Percentiles rank a stretch among this genome's conserved stretches.
These are phyloP conservation scores for Malassezia slooffiae DNA, from an alignment of 1,284 basidiomycete species.

Conservation along the genomic window DNA sequence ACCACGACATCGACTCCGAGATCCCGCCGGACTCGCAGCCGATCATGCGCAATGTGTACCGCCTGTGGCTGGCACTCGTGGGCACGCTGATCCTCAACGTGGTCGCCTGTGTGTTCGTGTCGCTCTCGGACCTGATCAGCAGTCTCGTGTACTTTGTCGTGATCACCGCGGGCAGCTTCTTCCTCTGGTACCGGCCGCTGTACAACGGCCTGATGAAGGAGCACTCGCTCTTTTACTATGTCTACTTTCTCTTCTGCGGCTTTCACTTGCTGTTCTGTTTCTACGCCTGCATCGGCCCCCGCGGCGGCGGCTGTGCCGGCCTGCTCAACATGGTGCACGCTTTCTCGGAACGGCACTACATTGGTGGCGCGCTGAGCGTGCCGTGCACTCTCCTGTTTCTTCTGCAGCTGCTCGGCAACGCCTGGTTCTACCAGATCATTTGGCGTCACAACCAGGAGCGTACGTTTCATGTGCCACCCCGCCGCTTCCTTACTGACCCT, in stretches of 20 bases:
- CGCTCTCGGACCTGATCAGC: slow-evolving; percentile 64
- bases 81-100: slow-evolving; percentile 76
- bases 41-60: slow-evolving; percentile 63
- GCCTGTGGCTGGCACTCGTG: slow-evolving; percentile 49
- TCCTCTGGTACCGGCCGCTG: slow-evolving; percentile 71
- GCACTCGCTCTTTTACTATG: slow-evolving; percentile 54
- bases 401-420: slow-evolving; percentile 68
- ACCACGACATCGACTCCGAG: slow-evolving; percentile 78
- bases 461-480: no score
- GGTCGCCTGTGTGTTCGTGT: slow-evolving; percentile 77
- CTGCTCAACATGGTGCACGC: slow-evolving; percentile 75
- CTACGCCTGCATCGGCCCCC: slow-evolving; percentile 45
- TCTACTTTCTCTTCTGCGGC: slow-evolving; percentile 79
- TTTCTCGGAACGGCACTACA: slow-evolving; percentile 18
- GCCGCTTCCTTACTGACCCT: neutral
- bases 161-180: slow-evolving; percentile 69
- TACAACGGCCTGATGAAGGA: slow-evolving; percentile 97
- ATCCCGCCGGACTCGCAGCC: slow-evolving; percentile 70
- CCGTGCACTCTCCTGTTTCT: slow-evolving; percentile 77
- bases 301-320: slow-evolving; percentile 78
- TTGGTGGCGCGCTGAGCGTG: slow-evolving; percentile 55
- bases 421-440: slow-evolving; percentile 70
- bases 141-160: slow-evolving; percentile 66
- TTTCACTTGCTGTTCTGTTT: slow-evolving; percentile 82
- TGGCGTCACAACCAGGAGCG: slow-evolving; percentile 70